Base-by-base conservation (phyloP, 345 rosid species). In the Brassica carinata region DNA sequence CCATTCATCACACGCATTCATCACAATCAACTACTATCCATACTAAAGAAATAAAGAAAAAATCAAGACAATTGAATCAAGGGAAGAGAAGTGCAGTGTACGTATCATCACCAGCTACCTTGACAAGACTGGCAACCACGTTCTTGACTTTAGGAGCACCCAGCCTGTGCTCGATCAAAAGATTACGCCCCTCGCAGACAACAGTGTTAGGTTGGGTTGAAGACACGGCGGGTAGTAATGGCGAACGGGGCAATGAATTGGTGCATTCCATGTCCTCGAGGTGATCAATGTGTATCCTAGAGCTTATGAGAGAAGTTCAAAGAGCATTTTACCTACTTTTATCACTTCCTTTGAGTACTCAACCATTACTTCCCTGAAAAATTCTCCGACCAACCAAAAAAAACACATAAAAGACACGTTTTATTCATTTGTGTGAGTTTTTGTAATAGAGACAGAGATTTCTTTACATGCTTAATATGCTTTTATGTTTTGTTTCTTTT, bases 181-280 rank as follows among this genome's bases (percentile, higher is more conserved):
- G 26, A 23, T 23, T 23, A 23, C 26, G 26, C 1, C 26, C 26
- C 26, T 23, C n/a, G 26, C 26, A 23, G 26, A 23, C 26, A 23
- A 23, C 26, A n/a, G n/a, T n/a, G n/a, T n/a, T n/a, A n/a, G n/a
- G 93, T 84, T 36, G 84, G 1, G 27, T 86, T 83, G 87, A 0
- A 88, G 95, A 53, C 93, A 91, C 0, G 85, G 69, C 0, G 89
- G 93, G 72, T 89, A 89, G 58, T 89, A 91, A 74, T 88, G 93
- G 53, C 75, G 1, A 91, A 30, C 2, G 80, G 27, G 14, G 7
- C 0, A 86, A 81, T 0, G 90, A 88, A 11, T 87, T 77, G 0
- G 77, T 76, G 58, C 90, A 88, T 0, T 72, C 87, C 75, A 85
- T 84, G 63, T 83, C 88, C 58, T 59, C 58, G 9, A 88, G 81